Evolutionary conservation across 495 filamentous ascomycete species (phyloP), one percentile per base, ranked within the genome.

Genomic region (Hypoxylon intermedium): DNA sequence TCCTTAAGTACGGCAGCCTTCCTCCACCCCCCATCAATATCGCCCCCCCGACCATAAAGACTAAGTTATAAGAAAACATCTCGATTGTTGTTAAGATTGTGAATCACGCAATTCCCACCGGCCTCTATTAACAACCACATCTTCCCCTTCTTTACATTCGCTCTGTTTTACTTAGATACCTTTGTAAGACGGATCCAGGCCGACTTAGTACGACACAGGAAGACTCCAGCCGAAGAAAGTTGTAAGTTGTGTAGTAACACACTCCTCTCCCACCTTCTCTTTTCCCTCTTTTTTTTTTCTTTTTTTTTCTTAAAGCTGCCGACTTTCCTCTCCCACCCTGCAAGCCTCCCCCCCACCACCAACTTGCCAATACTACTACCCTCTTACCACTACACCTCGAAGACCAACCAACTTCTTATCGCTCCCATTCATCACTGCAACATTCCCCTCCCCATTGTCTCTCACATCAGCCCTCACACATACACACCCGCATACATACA

Each of bases 101-200:
- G 59, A 71, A 66, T 71, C 42, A 57, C 66, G 62, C 68, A 48
- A 61, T 69, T 57, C 42, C 42, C 53, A 45, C 38, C 55, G 54
- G 46, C 52, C 33, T 54, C 59, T 45, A 43, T 57, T 61, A 58
- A 62, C 58, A 55, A 59, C 48, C 41, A 60, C 51, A 13, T 51
- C 55, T 43, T 45, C 58, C 62, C 23, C 51, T 58, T 56, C 42
- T 58, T 58, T 63, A 53, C 48, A 53, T 47, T 60, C 62, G 67
- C 61, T 73, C 63, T 68, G 65, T 65, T 56, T 69, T 73, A 48
- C 63, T 44, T 68, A 58, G 58, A 54, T 26, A 48, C 47, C 52
- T 60, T 57, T 65, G 62, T 65, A 65, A 65, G 53, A 65, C 68
- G 53, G 50, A 66, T 49, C 57, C 62, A 60, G 56, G 52, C 56